phyloP scores from a whole-genome alignment of 2,329 filamentous ascomycete genomes.

The Apiospora rasikravindrae region DNA sequence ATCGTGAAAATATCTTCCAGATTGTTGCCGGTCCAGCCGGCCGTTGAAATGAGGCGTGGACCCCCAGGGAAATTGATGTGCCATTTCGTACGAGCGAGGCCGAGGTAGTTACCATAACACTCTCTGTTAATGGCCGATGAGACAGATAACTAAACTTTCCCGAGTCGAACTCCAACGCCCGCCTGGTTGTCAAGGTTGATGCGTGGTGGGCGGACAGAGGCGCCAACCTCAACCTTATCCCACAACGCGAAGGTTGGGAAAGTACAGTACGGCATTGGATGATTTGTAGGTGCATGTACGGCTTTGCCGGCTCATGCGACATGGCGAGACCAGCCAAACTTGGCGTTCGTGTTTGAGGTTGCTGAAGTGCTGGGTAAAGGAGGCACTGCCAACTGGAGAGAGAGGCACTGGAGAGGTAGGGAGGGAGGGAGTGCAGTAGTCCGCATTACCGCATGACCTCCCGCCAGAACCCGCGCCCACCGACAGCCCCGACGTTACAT shows the following conservation, averaged over 20 bases:
- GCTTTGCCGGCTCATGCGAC: not conserved
- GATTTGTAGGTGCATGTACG: not conserved
- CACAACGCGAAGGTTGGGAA: conserved; percentile 1
- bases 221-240: not conserved
- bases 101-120: not conserved
- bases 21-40: conserved; percentile 7
- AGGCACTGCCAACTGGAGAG: too few relatives aligned
- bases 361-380: not conserved
- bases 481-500: conserved; percentile 7
- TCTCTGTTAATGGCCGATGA: not conserved
- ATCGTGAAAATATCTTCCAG: conserved; percentile 12
- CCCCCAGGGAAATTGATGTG: conserved; percentile 4
- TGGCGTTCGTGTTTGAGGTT: conserved; percentile 9
- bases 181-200: not conserved
- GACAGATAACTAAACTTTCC: conserved; percentile 6
- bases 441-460: not conserved
- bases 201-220: not conserved
- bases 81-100: conserved; percentile 3
- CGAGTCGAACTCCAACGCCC: not conserved
- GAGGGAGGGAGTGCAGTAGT: not conserved
- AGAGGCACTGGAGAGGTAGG: not conserved
- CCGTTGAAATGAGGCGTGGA: conserved; percentile 14
- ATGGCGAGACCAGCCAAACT: conserved; percentile 1
- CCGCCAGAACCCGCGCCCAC: not conserved
- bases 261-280: not conserved